phyloP scores from a whole-genome alignment of 257 asterid genomes.

The Nicotiana obtusifolia region DNA sequence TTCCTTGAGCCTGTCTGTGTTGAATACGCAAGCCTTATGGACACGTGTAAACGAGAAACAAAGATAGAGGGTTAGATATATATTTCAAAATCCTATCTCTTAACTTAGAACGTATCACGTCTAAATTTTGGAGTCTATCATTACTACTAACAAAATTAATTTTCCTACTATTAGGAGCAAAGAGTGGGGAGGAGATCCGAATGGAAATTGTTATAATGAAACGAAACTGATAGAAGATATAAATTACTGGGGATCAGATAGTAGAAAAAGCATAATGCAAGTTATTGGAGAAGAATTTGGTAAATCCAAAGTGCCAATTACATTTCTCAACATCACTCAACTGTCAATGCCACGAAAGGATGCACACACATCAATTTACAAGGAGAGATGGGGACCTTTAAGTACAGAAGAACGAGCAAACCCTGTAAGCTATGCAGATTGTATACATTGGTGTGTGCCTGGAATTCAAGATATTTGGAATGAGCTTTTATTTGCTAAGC shows the following conservation, averaged over 20 bases:
- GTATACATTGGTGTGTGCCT: slow-evolving; percentile 89
- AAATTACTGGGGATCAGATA: slow-evolving; percentile 9
- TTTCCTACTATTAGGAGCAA: slow-evolving; percentile 1
- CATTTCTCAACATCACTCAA: slow-evolving; percentile 55
- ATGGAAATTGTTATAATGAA: neutral
- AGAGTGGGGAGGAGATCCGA: slow-evolving; percentile 6
- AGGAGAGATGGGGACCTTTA: slow-evolving; percentile 36
- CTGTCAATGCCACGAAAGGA: slow-evolving; percentile 60
- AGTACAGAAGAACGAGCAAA: slow-evolving; percentile 37
- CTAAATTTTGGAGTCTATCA: neutral
- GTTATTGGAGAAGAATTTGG: slow-evolving; percentile 11
- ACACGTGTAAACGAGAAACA: no score
- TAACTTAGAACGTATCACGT: neutral
- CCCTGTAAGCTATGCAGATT: slow-evolving; percentile 58
- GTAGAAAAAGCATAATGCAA: slow-evolving; percentile 10
- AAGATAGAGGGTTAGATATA: neutral
- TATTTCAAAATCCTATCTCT: neutral
- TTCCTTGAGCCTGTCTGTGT: no score
- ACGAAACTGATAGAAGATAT: neutral
- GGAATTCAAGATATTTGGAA: slow-evolving; percentile 13
- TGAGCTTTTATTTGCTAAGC: neutral
- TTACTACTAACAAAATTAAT: neutral
- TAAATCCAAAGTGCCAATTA: slow-evolving; percentile 45
- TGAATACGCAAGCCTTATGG: no score
- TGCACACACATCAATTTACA: slow-evolving; percentile 70